Base-by-base conservation (phyloP, 2,329 filamentous ascomycete genomes). In the Parasarocladium wereldwijsianum region DNA sequence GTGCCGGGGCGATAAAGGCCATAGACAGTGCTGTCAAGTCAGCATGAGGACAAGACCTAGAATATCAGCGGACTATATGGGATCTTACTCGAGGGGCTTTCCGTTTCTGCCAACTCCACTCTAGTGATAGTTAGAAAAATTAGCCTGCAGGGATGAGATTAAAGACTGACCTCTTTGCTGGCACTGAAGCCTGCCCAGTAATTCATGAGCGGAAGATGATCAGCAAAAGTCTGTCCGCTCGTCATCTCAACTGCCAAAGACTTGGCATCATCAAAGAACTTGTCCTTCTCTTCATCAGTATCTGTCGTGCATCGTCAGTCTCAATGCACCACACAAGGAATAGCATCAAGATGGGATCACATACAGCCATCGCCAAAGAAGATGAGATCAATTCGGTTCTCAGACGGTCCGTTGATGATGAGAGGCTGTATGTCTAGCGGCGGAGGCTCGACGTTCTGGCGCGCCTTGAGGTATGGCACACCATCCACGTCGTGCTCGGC, bases 311-410 rank as follows among this genome's bases (percentile, higher is more conserved):
- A 23, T 5, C 27, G 17, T 21, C 19, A 21, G 17, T 23, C 13
- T 28, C 26, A 8, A 26, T 26, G 23, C 22, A 11, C 15, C 10
- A 13, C 23, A 13, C 13, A 13, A 6, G 7, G 3, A 4, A 3
- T 12, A 20, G 11, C 23, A 16, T 6, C 15, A 26, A 26, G 24
- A 18, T 14, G 3, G 13, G 4, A 11, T 10, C 18, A 40, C 40
- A 2, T 36, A 49, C 45, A 49, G 36, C 45, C 44, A 34, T 49
- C 44, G 11, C 45, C 40, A 25, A 49, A 45, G 37, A 49, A 49
- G 12, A 47, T 46, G 22, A 49, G 40, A 29, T 49, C 44, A 26
- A 49, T 34, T 13, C 45, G 43, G 29, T 47, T 49, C 20, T 33
- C 38, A 5, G 44, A 45, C 2, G 42, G 43, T 9, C 45, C 45